Base-by-base conservation (phyloP, 2,329 filamentous ascomycete species). In the Fusarium sp. region DNA sequence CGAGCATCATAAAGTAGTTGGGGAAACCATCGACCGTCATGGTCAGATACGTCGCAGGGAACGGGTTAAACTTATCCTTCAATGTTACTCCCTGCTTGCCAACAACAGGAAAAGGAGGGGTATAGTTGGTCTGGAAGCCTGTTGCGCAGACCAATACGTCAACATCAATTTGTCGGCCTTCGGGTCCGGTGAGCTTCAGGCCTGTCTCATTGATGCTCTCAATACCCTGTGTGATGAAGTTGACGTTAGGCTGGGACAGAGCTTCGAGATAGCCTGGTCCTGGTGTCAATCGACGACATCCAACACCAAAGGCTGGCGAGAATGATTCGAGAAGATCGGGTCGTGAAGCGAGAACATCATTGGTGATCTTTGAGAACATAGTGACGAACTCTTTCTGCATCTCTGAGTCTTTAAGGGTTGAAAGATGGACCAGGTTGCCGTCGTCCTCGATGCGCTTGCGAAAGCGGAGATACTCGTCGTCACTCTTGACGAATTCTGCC, bases 381-480 rank as follows among this genome's bases (percentile, higher is more conserved):
- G 36, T 1, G 0, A 64, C 56, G 0, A 62, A 64, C 7, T 17
- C 4, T 0, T 41, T 42, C 14, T 64, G 61, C 61, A 64, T 42
- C 0, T 42, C 36, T 10, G 61, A 64, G 6, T 9, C 56, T 8
- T 17, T 17, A 0, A 64, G 28, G 0, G 28, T 62, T 2, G 61
- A 64, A 4, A 32, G 20, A 26, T 64, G 61, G 1, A 64, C 61
- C 17, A 64, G 2, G 20, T 64, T 64, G 6, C 55, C 44, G 17
- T 64, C 61, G 4, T 41, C 44, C 18, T 64, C 61, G 2, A 64
- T 41, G 3, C 61, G 61, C 14, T 64, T 64, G 4, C 61, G 61
- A 5, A 64, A 64, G 13, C 56, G 28, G 4, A 62, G 42, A 22
- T 64, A 64, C 3, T 28, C 36, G 0, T 42, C 56, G 1, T 64